Evolutionary conservation across 192 early-diverging fungal species (phyloP).

Genomic region (Lunasporangiospora selenospora): DNA sequence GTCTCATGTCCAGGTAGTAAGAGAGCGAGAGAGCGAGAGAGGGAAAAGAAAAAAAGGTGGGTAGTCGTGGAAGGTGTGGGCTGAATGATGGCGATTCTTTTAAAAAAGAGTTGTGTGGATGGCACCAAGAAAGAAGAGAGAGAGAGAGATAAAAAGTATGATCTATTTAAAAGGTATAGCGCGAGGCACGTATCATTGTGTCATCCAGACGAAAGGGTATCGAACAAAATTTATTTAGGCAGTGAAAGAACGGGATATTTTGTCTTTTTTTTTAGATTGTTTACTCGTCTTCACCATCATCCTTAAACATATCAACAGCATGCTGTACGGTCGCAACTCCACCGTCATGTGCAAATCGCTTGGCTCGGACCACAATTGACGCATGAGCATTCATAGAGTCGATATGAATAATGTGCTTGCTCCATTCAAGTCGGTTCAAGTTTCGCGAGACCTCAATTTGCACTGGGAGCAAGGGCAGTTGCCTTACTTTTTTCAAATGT

Average conservation of each 20-base stretch:
- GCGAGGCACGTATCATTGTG: background rate
- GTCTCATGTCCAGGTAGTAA: background rate
- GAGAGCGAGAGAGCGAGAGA: background rate
- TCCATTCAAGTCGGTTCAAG: conserved; percentile 52
- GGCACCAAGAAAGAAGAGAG: background rate
- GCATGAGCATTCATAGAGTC: conserved; percentile 58
- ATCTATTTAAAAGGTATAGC: background rate
- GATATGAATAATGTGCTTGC: conserved; percentile 53
- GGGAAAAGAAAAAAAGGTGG: background rate
- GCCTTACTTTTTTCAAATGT: conserved; percentile 23
- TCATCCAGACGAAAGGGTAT: background rate
- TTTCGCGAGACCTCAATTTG: conserved; percentile 45
- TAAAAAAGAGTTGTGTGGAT: too few relatives aligned
- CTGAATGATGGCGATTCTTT: too few relatives aligned
- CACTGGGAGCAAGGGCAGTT: conserved; percentile 22
- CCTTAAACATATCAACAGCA: conserved; percentile 55
- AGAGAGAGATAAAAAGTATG: background rate
- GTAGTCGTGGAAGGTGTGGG: background rate
- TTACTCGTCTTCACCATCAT: conserved; percentile 42
- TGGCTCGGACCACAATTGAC: conserved; percentile 56
- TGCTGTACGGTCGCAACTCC: conserved; percentile 55
- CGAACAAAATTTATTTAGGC: background rate
- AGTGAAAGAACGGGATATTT: background rate
- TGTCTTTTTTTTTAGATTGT: background rate
- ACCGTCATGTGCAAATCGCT: conserved; percentile 29